These are phyloP conservation scores for Amylostereum areolatum DNA, from an alignment of 1,284 basidiomycete genomes.

Conservation along the genomic window DNA sequence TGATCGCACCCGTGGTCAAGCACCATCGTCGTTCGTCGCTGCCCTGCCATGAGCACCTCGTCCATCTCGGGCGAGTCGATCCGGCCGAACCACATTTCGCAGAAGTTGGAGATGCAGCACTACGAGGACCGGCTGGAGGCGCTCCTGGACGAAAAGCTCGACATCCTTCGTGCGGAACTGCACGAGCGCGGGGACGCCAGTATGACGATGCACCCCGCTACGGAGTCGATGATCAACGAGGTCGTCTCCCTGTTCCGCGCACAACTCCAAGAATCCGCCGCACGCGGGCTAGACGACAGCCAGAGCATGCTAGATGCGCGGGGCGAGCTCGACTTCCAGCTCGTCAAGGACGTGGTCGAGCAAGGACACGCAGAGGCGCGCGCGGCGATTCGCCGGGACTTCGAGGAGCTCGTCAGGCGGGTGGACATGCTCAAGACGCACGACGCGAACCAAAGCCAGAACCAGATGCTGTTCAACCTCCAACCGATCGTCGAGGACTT, in stretches of 20 bases:
- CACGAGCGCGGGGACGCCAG: slow-evolving; percentile 16
- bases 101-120: slow-evolving; percentile 51
- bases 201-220: slow-evolving; percentile 31
- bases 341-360: slow-evolving; percentile 65
- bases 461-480: slow-evolving; percentile 15
- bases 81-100: slow-evolving; percentile 47
- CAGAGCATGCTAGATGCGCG: slow-evolving; percentile 51
- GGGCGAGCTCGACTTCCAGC: slow-evolving; percentile 71
- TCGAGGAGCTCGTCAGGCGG: slow-evolving; percentile 38
- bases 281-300: slow-evolving; percentile 53
- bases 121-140: slow-evolving; percentile 53
- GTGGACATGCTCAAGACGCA: slow-evolving; percentile 25
- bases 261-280: slow-evolving; percentile 58
- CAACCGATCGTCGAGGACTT: slow-evolving; percentile 47
- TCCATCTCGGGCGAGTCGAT: slow-evolving; percentile 36
- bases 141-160: slow-evolving; percentile 63
- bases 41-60: slow-evolving; percentile 40
- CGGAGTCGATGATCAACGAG: slow-evolving; percentile 58
- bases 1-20: slow-evolving; percentile 37
- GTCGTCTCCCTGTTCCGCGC: slow-evolving; percentile 60
- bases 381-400: slow-evolving; percentile 50
- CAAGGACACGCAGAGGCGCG: slow-evolving; percentile 59
- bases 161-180: slow-evolving; percentile 40
- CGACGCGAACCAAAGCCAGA: slow-evolving; percentile 4
- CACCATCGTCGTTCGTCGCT: slow-evolving; percentile 54